phyloP scores from a whole-genome alignment of 192 early-diverging fungal genomes.

The Thoreauomyces humboldtii region DNA sequence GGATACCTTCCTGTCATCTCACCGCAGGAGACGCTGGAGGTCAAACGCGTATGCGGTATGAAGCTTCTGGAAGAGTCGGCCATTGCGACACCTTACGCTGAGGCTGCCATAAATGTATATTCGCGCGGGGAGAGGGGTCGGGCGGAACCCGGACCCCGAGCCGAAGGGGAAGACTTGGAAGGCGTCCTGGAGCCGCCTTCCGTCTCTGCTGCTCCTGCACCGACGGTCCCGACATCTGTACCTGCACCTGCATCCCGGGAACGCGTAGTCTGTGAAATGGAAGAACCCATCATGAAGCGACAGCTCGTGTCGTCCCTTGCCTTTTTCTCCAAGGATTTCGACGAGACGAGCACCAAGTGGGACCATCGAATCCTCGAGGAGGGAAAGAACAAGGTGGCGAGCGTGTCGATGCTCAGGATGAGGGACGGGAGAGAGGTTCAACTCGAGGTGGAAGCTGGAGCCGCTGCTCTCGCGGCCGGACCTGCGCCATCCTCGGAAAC shows the following conservation, averaged over 20 bases:
- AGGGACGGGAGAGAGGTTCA: no score
- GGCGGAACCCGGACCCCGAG: no score
- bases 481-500: no score
- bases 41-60: slow-evolving; percentile 8
- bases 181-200: no score
- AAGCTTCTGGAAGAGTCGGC: neutral
- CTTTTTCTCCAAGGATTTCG: slow-evolving; percentile 5
- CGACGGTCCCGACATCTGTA: neutral
- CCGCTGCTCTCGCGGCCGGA: no score
- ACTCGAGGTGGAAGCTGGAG: no score
- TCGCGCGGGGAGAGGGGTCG: no score
- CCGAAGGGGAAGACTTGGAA: no score
- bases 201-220: neutral
- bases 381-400: slow-evolving; percentile 2
- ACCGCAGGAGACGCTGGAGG: no score
- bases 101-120: no score
- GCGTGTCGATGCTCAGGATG: slow-evolving; percentile 23
- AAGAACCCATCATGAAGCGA: slow-evolving; percentile 16
- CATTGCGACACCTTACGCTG: slow-evolving; percentile 3
- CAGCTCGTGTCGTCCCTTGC: slow-evolving; percentile 4
- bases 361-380: slow-evolving; percentile 10
- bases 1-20: no score
- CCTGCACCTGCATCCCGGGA: no score
- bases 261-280: slow-evolving; percentile 19
- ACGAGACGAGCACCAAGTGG: neutral